These are phyloP conservation scores for Musa itinerans DNA, from an alignment of 176 grass and related monocot genomes.

Conservation along the genomic window DNA sequence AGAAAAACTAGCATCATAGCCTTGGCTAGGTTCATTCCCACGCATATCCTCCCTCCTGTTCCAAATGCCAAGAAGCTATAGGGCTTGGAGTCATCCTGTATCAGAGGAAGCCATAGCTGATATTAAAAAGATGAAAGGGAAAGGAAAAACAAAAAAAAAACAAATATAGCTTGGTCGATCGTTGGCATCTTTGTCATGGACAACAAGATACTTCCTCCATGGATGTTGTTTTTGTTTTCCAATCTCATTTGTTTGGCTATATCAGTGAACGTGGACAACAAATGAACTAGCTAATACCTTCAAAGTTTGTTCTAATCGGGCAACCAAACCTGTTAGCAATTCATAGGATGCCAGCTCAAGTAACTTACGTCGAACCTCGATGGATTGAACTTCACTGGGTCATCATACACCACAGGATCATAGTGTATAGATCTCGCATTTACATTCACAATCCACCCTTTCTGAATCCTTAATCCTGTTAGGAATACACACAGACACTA, in stretches of 20 bases:
- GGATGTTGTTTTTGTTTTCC: background rate
- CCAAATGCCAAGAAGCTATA: constrained; percentile 76
- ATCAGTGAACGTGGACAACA: too few species aligned
- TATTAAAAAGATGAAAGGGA: background rate
- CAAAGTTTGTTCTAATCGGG: too few species aligned
- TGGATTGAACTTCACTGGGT: constrained; percentile 59
- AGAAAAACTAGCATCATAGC: constrained; percentile 94
- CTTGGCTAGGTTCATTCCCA: constrained; percentile 84
- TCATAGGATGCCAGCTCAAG: background rate
- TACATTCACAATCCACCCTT: constrained; percentile 85
- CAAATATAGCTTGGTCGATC: too few species aligned
- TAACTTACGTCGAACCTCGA: constrained; percentile 55
- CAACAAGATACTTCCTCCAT: background rate
- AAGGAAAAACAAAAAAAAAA: too few species aligned
- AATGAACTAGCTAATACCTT: too few species aligned
- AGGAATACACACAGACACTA: background rate
- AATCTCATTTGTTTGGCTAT: background rate
- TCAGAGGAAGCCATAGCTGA: background rate
- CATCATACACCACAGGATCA: constrained; percentile 44
- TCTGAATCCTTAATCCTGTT: constrained; percentile 58
- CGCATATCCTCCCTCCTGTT: constrained; percentile 59
- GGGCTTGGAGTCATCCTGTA: constrained; percentile 44
- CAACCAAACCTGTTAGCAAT: too few species aligned
- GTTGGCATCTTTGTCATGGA: background rate
- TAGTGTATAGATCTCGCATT: constrained; percentile 74